phyloP scores from a whole-genome alignment of 805 yeast species.

The Wickerhamiella lipophila region DNA sequence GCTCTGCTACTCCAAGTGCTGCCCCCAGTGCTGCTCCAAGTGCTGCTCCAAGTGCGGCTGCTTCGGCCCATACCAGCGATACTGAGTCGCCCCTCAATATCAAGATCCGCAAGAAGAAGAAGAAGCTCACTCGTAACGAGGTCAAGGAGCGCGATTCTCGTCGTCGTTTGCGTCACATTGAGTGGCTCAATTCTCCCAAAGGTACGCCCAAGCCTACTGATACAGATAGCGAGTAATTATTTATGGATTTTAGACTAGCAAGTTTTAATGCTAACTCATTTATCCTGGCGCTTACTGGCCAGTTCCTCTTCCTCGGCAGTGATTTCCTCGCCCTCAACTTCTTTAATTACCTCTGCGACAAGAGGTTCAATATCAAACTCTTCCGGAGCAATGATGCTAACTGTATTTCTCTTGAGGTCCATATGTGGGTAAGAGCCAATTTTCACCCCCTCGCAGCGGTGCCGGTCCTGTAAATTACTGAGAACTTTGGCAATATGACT shows the following conservation, averaged over 20 bases:
- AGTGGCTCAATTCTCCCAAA: slow-evolving; percentile 92
- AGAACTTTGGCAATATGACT: slow-evolving; percentile 57
- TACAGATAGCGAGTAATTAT: slow-evolving; percentile 73
- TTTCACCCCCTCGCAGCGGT: slow-evolving; percentile 37
- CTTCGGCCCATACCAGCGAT: slow-evolving; percentile 31
- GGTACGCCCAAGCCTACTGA: slow-evolving; percentile 94
- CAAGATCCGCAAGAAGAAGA: slow-evolving; percentile 84
- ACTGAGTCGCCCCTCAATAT: slow-evolving; percentile 93
- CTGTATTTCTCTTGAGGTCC: slow-evolving; percentile 48
- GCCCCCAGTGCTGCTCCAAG: slow-evolving; percentile 35
- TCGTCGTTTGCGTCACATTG: slow-evolving; percentile 85
- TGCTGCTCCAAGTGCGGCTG: slow-evolving; percentile 33
- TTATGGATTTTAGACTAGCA: not conserved
- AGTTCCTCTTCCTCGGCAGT: slow-evolving; percentile 42
- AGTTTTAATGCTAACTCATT: not conserved
- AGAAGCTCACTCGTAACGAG: slow-evolving; percentile 95
- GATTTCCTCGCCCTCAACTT: slow-evolving; percentile 46
- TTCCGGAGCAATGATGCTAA: slow-evolving; percentile 55
- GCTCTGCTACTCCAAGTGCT: slow-evolving; percentile 35
- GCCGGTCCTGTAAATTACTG: slow-evolving; percentile 37
- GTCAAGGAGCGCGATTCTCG: slow-evolving; percentile 83
- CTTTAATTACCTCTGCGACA: slow-evolving; percentile 36
- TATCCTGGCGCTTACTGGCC: slow-evolving; percentile 4
- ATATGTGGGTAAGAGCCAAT: slow-evolving; percentile 81
- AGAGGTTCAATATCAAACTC: slow-evolving; percentile 31